phyloP scores from a whole-genome alignment of 192 early-diverging fungal genomes.

The Coemansia furcata region DNA sequence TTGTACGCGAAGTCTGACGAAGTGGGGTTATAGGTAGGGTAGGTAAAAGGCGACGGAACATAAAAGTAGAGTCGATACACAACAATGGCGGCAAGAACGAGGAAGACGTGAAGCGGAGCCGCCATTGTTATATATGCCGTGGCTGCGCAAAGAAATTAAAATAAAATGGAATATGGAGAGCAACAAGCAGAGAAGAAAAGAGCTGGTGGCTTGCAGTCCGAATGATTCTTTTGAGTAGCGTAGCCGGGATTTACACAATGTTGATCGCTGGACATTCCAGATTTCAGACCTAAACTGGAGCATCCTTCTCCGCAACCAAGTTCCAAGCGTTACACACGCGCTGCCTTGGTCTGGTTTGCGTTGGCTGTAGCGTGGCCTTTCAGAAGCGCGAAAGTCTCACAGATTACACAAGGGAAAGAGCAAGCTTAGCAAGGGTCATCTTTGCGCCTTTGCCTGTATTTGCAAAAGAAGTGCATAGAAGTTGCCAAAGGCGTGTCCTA shows the following conservation, averaged over 20 bases:
- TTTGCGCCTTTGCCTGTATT: background rate
- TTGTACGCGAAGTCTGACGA: background rate
- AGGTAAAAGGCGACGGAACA: background rate
- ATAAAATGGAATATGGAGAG: background rate
- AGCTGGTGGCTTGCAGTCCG: background rate
- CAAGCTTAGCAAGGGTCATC: background rate
- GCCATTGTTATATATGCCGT: background rate
- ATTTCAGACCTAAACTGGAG: background rate
- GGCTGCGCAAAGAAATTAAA: conserved; percentile 1
- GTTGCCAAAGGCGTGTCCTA: background rate
- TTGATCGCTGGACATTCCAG: background rate
- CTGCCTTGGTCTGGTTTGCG: background rate
- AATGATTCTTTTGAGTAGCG: background rate
- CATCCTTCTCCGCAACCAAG: background rate
- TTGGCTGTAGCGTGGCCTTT: background rate
- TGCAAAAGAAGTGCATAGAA: background rate
- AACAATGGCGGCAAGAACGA: background rate
- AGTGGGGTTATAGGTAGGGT: background rate
- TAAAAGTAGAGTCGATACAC: background rate
- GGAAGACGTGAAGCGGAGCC: background rate
- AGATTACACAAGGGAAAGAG: background rate
- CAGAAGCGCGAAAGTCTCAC: background rate
- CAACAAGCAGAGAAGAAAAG: background rate
- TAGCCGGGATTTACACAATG: background rate
- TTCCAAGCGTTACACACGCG: background rate